Evolutionary conservation across 768 basidiomycete genomes (phyloP), one percentile per base, ranked within the genome.

Genomic region (Cytidiella melzeri): DNA sequence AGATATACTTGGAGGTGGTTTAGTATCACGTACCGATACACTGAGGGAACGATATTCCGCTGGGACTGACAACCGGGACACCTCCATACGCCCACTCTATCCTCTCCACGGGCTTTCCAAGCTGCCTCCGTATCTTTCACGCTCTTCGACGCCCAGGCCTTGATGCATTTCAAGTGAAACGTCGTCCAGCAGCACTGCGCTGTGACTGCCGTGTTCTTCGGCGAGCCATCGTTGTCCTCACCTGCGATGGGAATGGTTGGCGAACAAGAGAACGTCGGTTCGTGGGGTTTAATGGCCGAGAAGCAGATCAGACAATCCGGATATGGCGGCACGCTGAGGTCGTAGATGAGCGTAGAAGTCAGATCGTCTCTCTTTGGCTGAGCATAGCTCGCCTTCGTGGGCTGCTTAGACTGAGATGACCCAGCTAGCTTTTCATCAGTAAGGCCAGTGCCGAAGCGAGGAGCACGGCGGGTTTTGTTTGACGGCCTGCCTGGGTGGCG

Each of bases 51-150:
- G 1, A 66, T 66, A 42, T 75, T 75, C n/a, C 93, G 72, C 50
- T 82, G 83, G 1, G 81, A 79, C 59, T 94, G 92, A 69, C 95
- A 98, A 0, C 90, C 92, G 0, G 95, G 95, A 65, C 95, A 98
- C 45, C 85, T 74, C 95, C 95, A 98, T 61, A 90, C 83, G 0
- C 86, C 92, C 12, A 68, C 70, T 47, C 74, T 71, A 10, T 78
- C 73, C 57, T 87, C 83, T 6, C 87, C 87, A 43, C 84, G 69
- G 5, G 79, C 80, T 13, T 74, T 73, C 83, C 80, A 90, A 0
- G 87, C 92, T 43, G 82, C 86, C 49, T 71, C 73, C 11, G 83
- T 57, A 11, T 84, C 86, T 61, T 85, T 83, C 43, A 84, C 81
- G 58, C 84, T 88, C 67, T 89, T 88, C 24, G 74, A 68, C 0